phyloP scores from a whole-genome alignment of 768 basidiomycete species.

The Mycena leptocephala region DNA sequence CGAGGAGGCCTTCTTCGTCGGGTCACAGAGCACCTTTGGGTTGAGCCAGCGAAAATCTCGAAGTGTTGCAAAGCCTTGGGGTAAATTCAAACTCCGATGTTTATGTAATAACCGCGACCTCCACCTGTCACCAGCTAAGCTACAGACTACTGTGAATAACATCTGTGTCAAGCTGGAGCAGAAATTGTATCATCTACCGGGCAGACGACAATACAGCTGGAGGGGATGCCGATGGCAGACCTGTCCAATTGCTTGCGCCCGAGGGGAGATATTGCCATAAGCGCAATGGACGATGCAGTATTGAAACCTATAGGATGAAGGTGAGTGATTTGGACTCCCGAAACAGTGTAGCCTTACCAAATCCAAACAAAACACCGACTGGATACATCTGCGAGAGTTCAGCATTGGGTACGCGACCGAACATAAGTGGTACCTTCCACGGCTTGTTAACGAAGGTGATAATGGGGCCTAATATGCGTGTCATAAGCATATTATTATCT shows the following conservation, averaged over 20 bases:
- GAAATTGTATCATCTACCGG: constrained; percentile 66
- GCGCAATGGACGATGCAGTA: constrained; percentile 91
- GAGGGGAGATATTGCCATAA: constrained; percentile 88
- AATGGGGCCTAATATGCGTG: constrained; percentile 84
- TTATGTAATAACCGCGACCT: too few relatives aligned
- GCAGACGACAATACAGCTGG: constrained; percentile 80
- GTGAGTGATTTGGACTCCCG: not conserved
- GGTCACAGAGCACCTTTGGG: too few relatives aligned
- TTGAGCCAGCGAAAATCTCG: too few relatives aligned
- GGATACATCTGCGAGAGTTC: constrained; percentile 83
- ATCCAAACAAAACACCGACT: constrained; percentile 89
- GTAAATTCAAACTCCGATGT: too few relatives aligned
- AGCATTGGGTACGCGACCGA: too few relatives aligned
- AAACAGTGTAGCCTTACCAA: constrained; percentile 58
- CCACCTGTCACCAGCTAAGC: too few relatives aligned
- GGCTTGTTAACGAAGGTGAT: constrained; percentile 87
- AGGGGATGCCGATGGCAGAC: constrained; percentile 66
- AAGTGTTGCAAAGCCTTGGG: too few relatives aligned
- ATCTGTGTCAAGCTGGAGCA: constrained; percentile 60
- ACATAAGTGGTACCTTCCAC: constrained; percentile 79
- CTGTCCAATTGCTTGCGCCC: constrained; percentile 73
- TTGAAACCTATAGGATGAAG: constrained; percentile 81
- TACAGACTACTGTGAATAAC: constrained; percentile 89
- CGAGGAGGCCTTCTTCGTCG: too few relatives aligned
- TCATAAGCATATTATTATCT: constrained; percentile 71